These are phyloP conservation scores for Adansonia gregorii DNA, from an alignment of 441 rosid genomes.

Conservation along the genomic window DNA sequence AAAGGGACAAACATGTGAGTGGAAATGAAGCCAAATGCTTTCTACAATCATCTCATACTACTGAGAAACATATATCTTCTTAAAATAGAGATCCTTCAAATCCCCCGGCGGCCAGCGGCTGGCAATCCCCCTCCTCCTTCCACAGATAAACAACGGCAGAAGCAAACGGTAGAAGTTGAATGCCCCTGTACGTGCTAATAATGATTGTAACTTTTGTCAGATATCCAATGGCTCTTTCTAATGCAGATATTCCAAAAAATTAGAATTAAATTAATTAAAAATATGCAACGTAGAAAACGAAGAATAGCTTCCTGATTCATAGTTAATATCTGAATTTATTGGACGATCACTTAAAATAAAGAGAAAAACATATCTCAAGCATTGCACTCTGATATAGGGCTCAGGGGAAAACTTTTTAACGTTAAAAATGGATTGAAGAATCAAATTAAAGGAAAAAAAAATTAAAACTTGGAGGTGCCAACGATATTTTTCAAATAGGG, in stretches of 20 bases:
- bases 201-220: no score
- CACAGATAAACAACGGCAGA: background rate
- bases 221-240: background rate
- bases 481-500: background rate
- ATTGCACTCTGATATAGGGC: background rate
- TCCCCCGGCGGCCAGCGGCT: background rate
- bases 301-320: background rate
- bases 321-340: background rate
- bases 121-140: background rate
- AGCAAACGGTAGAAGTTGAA: background rate
- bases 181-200: no score
- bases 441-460: background rate
- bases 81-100: background rate
- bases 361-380: no score
- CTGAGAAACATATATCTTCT: background rate
- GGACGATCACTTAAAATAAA: no score
- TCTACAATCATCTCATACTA: background rate
- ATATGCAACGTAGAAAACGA: background rate
- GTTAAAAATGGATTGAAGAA: background rate
- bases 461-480: no score
- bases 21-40: slow-evolving; percentile 4
- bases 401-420: no score
- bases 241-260: background rate
- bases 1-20: background rate
- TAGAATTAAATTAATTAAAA: background rate